phyloP scores from a whole-genome alignment of 169 alveolate genomes.

The Condylostoma magnum region DNA sequence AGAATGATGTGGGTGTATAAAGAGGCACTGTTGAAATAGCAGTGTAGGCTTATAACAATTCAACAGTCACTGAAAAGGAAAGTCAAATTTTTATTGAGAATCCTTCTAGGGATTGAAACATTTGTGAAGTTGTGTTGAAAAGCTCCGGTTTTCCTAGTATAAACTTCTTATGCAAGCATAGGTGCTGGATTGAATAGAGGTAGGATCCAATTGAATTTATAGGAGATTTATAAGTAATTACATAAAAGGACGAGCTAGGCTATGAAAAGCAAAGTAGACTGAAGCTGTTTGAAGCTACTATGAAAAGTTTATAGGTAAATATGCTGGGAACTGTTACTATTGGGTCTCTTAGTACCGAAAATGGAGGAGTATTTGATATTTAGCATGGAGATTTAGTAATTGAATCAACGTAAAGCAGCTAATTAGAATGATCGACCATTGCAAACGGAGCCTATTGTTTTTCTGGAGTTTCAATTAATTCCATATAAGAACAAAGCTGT shows the following conservation, averaged over 20 bases:
- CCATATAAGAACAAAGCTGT: background rate
- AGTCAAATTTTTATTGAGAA: background rate
- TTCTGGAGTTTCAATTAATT: background rate
- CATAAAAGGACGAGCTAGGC: no score
- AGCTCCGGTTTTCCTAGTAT: background rate
- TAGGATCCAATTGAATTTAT: no score
- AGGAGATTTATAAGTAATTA: no score
- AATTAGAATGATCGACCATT: background rate
- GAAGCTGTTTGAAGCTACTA: background rate
- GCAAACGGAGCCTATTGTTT: background rate
- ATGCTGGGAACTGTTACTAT: conserved; percentile 3
- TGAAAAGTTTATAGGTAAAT: background rate
- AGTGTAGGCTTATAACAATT: no score
- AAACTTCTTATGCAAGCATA: no score
- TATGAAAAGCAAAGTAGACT: background rate
- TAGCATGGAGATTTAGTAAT: background rate
- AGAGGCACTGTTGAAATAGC: no score
- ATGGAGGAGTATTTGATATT: background rate
- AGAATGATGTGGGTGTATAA: no score
- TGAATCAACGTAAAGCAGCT: background rate
- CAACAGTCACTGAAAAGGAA: background rate
- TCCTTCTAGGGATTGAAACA: background rate
- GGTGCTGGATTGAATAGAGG: no score
- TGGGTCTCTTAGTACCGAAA: background rate
- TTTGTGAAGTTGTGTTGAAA: background rate